Base-by-base conservation (phyloP, 73 alveolate genomes). In the Effrenium voratum region DNA sequence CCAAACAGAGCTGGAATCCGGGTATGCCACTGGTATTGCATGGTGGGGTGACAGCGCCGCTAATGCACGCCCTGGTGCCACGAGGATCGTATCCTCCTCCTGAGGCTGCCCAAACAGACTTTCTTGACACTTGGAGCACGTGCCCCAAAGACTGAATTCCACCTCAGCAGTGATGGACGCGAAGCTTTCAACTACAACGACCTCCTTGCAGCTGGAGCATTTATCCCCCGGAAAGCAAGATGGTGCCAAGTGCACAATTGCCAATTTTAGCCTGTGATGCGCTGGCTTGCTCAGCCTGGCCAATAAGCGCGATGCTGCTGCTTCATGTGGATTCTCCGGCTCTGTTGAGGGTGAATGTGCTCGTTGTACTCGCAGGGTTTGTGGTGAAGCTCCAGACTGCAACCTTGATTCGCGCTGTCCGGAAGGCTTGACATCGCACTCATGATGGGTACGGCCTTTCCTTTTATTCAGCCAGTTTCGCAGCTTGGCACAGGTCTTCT, bases 121-220 rank as follows among this genome's bases (percentile, higher is more conserved):
- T 6, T 46, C 47, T 10, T 26, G 55, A 19, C 75, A 55, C 45
- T 15, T 3, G 45, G 36, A 19, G 84, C 95, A 87, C 1, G 63
- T 1, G 68, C 85, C 95, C 95, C 95, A 87, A 50, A 87, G 4
- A 50, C 95, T 87, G 52, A 63, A 87, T 57, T 87, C 95, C 55
- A 87, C 10, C 95, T 87, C 95, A 0, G 95, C 79, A 46, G 72
- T 87, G 45, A 63, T 72, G 38, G 95, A 87, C 32, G 50, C 12
- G 45, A 87, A 86, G 66, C 43, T 44, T 16, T 43, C 87, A 76
- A 55, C 68, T 2, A 55, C 75, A 60, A 38, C 75, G 15, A 22
- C 34, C n/a, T n/a, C n/a, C n/a, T n/a, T n/a, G n/a, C n/a, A n/a
- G n/a, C n/a, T n/a, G 87, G 94, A 72, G 82, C 82, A 72, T 47